These are phyloP conservation scores for Drechslerella dactyloides DNA, from an alignment of 2,329 filamentous ascomycete species.

Conservation along the genomic window DNA sequence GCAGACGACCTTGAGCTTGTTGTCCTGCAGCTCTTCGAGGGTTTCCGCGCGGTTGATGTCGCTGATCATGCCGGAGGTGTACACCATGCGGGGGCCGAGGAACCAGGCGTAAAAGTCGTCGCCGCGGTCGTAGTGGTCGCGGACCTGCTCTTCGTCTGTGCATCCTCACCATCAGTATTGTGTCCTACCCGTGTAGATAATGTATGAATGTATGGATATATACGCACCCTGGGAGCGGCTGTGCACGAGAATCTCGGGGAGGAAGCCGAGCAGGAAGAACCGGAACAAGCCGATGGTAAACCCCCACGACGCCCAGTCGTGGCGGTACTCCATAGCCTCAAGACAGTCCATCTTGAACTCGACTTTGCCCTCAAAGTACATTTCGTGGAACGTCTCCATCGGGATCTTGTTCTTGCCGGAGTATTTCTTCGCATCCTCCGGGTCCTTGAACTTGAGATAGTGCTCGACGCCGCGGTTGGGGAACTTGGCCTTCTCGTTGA, in stretches of 20 bases:
- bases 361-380: conserved; percentile 94
- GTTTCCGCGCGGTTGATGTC: conserved; percentile 86
- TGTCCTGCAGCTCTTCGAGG: conserved; percentile 94
- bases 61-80: conserved; percentile 92
- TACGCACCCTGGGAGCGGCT: conserved; percentile 78
- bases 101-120: conserved; percentile 99
- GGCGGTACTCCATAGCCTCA: conserved; percentile 88
- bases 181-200: neutral
- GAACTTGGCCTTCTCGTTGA: conserved; percentile 87
- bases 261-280: conserved; percentile 84
- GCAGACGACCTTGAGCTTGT: conserved; percentile 93
- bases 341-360: conserved; percentile 94
- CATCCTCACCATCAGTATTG: neutral
- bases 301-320: conserved; percentile 95
- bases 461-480: conserved; percentile 87
- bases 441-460: conserved; percentile 81
- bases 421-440: conserved; percentile 70
- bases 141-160: conserved; percentile 92
- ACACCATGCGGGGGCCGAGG: conserved; percentile 97
- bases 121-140: conserved; percentile 95
- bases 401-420: conserved; percentile 80
- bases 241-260: conserved; percentile 91
- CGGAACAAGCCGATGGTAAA: conserved; percentile 86
- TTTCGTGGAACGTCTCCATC: conserved; percentile 94
- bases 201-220: conserved; percentile 12